Percentiles rank a stretch among this genome's conserved stretches.
These are phyloP conservation scores for Paecilomyces sp. DNA, from an alignment of 2,329 filamentous ascomycete genomes.

Conservation along the genomic window DNA sequence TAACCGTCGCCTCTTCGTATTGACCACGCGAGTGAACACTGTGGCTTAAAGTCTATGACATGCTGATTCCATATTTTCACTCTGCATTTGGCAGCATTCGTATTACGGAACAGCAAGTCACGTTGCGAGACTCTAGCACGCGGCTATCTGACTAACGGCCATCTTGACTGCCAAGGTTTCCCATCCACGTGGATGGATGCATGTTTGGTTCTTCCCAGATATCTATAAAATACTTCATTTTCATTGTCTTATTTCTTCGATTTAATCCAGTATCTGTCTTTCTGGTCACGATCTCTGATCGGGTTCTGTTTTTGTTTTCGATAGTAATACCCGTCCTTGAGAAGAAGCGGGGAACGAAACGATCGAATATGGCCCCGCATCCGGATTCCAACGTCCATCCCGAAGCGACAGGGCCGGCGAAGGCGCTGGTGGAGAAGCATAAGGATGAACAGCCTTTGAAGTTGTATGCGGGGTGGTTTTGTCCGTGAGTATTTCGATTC, in stretches of 20 bases:
- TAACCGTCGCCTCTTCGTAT: no score
- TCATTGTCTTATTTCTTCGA: no score
- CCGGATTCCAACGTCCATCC: constrained; percentile 39
- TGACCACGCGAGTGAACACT: no score
- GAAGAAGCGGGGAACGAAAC: not conserved
- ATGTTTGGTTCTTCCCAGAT: no score
- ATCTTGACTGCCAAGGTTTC: not conserved
- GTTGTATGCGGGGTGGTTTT: constrained; percentile 72
- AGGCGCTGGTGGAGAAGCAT: constrained; percentile 26
- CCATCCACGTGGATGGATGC: not conserved
- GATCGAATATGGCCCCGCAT: constrained; percentile 17
- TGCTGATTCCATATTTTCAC: not conserved
- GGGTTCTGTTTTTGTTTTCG: not conserved
- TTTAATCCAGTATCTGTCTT: no score
- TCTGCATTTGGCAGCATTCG: not conserved
- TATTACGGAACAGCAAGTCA: not conserved
- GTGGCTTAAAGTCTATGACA: not conserved
- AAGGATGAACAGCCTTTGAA: constrained; percentile 39
- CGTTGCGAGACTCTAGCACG: not conserved
- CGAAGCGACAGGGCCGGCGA: constrained; percentile 39
- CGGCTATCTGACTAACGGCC: not conserved
- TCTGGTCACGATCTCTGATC: not conserved
- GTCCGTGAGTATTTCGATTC: constrained; percentile 30
- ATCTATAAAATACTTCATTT: no score
- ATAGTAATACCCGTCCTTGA: not conserved